Conservation (phyloP, 2,329 filamentous ascomycete genomes). For the Aspergillus jensenii region DNA sequence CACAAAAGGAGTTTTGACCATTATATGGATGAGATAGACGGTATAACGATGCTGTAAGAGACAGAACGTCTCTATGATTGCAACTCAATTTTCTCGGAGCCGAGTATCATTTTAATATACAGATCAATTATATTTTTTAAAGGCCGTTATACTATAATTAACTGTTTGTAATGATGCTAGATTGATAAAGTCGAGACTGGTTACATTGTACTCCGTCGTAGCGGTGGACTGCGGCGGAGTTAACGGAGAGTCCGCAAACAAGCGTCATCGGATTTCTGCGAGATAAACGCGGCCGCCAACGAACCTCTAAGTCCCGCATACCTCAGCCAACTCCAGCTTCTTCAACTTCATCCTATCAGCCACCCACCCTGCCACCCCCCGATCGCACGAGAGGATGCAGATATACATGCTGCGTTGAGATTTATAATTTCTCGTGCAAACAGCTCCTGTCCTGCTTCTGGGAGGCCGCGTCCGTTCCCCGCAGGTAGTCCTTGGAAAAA, state of each 20-base stretch:
- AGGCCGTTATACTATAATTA: background rate
- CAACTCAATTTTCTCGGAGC: slow-evolving; percentile 2
- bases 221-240: background rate
- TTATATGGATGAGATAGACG: slow-evolving; percentile 13
- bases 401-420: background rate
- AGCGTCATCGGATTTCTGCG: slow-evolving; percentile 10
- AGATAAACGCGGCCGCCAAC: slow-evolving; percentile 1
- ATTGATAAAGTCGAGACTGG: too few species aligned
- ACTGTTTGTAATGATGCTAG: too few species aligned
- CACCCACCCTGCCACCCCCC: background rate
- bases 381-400: background rate
- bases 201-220: too few species aligned
- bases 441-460: background rate
- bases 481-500: slow-evolving; percentile 1
- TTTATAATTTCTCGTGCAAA: background rate
- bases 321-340: background rate
- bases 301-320: background rate
- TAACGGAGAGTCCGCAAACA: slow-evolving; percentile 1
- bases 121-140: background rate
- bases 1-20: slow-evolving; percentile 1
- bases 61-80: slow-evolving; percentile 6
- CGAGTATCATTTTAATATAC: background rate
- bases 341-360: background rate
- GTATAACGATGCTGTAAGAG: slow-evolving; percentile 10
- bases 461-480: slow-evolving; percentile 8